phyloP scores from a whole-genome alignment of 148 eudicot genomes.

The Rhododendron kiyosumense region DNA sequence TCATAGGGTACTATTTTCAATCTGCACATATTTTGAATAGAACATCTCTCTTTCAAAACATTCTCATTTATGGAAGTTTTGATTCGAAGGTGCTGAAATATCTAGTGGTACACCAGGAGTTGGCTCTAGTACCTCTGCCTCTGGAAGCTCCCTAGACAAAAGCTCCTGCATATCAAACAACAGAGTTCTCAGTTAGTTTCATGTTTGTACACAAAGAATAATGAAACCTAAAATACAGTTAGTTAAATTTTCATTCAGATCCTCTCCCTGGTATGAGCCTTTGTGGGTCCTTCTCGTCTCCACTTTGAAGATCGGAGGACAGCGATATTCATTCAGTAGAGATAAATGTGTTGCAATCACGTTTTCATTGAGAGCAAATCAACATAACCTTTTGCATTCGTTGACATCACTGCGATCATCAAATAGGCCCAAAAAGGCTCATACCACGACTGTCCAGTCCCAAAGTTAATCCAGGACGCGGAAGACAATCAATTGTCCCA shows the following conservation, averaged over 20 bases:
- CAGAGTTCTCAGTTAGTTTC: background rate
- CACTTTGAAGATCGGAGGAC: background rate
- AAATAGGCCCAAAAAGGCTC: background rate
- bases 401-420: background rate
- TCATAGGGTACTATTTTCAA: background rate
- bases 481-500: background rate
- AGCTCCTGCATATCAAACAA: conserved; percentile 53
- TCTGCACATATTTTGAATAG: background rate
- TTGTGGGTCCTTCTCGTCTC: background rate
- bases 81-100: conserved; percentile 30
- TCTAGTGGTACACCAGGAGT: conserved; percentile 64
- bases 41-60: background rate
- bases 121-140: conserved; percentile 72
- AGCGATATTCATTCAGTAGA: background rate
- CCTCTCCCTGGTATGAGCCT: background rate
- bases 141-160: conserved; percentile 55
- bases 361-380: background rate
- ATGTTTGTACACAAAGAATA: background rate
- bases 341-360: background rate
- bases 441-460: background rate
- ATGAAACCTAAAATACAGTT: background rate
- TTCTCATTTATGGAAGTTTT: background rate
- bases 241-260: background rate
- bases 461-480: background rate
- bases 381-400: background rate